Evolutionary conservation across 345 rosid species (phyloP).

Genomic region (Laguncularia racemosa): DNA sequence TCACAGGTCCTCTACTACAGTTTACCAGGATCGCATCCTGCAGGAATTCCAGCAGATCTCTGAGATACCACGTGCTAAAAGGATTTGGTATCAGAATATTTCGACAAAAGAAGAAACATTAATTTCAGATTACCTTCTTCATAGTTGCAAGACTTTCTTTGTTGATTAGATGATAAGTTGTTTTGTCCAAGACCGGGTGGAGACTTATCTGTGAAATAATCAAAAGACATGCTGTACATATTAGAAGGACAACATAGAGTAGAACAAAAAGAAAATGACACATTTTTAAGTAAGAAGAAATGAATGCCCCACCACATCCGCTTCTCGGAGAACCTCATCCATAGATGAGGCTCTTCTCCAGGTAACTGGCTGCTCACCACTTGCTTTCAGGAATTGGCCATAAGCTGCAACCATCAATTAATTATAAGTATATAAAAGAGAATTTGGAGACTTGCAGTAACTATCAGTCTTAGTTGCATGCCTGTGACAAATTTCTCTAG

Average conservation of each 20-base stretch:
- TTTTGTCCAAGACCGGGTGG: slow-evolving; percentile 87
- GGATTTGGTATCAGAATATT: no score
- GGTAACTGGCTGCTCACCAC: slow-evolving; percentile 74
- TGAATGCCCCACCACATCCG: slow-evolving; percentile 57
- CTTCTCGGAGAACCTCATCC: slow-evolving; percentile 90
- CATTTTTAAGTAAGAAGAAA: slow-evolving; percentile 3
- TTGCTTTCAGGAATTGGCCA: slow-evolving; percentile 74
- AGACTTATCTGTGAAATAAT: slow-evolving; percentile 74
- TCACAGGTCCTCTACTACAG: slow-evolving; percentile 91
- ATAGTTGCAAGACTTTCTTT: slow-evolving; percentile 82
- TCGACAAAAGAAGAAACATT: not conserved
- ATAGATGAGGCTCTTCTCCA: slow-evolving; percentile 87
- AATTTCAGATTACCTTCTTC: slow-evolving; percentile 67
- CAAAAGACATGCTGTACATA: slow-evolving; percentile 4
- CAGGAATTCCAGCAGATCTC: not conserved
- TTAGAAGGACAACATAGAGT: slow-evolving; percentile 1
- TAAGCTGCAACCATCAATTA: slow-evolving; percentile 42
- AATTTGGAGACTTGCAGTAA: not conserved
- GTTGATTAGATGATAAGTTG: slow-evolving; percentile 91
- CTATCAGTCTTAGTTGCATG: slow-evolving; percentile 9
- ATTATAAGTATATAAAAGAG: not conserved
- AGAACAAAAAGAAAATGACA: not conserved
- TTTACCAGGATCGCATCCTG: slow-evolving; percentile 95
- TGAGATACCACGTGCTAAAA: not conserved
- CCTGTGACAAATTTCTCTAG: slow-evolving; percentile 94